A percentile compares a stretch with the other conserved stretches of the same genome.
Conservation (phyloP, 305 asterid species). For the Nicotiana rustica region DNA sequence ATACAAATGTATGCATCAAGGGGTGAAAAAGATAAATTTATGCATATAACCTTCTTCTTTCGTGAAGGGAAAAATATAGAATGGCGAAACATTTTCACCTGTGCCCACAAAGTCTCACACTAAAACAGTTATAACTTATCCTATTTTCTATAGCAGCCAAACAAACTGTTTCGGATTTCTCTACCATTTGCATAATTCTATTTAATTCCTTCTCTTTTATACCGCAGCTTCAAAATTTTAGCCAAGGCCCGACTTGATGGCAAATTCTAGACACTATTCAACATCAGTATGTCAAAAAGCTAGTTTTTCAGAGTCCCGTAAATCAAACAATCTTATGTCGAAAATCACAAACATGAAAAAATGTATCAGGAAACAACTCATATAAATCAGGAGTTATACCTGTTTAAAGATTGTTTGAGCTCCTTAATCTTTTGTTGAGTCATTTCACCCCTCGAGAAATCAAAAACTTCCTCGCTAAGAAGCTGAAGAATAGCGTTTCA, state of each 20-base stretch:
- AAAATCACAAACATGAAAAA: neutral
- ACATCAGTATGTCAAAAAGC: constrained; percentile 24
- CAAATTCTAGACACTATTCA: neutral
- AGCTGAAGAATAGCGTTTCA: constrained; percentile 57
- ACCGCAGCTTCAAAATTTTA: neutral
- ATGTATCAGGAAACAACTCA: neutral
- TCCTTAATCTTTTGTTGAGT: constrained; percentile 98
- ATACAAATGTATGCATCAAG: neutral
- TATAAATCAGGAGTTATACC: constrained; percentile 51
- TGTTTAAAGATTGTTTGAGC: constrained; percentile 89
- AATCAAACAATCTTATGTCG: constrained; percentile 2
- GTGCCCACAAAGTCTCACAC: neutral
- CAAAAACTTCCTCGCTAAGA: constrained; percentile 97
- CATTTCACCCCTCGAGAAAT: constrained; percentile 99
- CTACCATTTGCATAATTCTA: neutral
- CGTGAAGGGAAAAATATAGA: neutral
- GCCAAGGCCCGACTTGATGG: neutral
- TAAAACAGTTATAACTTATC: constrained; percentile 18
- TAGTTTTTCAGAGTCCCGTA: constrained; percentile 15
- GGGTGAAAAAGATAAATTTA: neutral
- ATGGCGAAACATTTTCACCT: neutral
- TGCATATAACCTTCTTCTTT: neutral
- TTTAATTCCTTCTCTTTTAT: neutral
- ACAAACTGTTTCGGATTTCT: neutral
- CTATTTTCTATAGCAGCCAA: constrained; percentile 13